Percentiles rank a stretch among this genome's conserved stretches.
These are phyloP conservation scores for Lyophyllum decastes DNA, from an alignment of 768 basidiomycete species.

Conservation along the genomic window DNA sequence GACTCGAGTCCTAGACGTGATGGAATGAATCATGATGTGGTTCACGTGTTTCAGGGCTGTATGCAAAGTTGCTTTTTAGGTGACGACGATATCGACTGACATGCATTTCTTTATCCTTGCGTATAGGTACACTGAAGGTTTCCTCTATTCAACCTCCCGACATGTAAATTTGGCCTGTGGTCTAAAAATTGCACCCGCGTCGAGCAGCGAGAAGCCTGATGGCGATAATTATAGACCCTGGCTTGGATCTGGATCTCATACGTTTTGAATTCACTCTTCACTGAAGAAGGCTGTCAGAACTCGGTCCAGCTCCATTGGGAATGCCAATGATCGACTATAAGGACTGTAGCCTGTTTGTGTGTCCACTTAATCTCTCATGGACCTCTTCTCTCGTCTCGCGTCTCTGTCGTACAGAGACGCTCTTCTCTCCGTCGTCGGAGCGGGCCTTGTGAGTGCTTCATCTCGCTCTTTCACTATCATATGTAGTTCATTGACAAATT, in stretches of 20 bases:
- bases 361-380: conserved; percentile 1
- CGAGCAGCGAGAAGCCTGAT: no score
- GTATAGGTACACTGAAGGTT: no score
- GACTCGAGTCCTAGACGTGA: no score
- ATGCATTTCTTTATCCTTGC: no score
- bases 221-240: no score
- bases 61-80: no score
- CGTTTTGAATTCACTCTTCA: background rate
- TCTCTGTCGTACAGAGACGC: conserved; percentile 12
- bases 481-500: background rate
- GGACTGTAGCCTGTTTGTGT: background rate
- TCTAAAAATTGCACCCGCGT: no score
- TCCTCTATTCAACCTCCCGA: no score
- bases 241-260: no score
- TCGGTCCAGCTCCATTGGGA: conserved; percentile 4
- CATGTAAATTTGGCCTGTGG: no score
- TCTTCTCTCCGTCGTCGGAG: conserved; percentile 14
- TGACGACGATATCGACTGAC: no score
- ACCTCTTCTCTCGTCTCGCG: conserved; percentile 7
- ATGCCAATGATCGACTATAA: conserved; percentile 1
- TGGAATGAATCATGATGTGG: background rate
- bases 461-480: background rate
- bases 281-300: background rate
- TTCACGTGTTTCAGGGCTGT: background rate
- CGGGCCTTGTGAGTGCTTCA: conserved; percentile 12